Evolutionary conservation across 148 eudicot genomes (phyloP).

Genomic region (Rhododendron simsii): DNA sequence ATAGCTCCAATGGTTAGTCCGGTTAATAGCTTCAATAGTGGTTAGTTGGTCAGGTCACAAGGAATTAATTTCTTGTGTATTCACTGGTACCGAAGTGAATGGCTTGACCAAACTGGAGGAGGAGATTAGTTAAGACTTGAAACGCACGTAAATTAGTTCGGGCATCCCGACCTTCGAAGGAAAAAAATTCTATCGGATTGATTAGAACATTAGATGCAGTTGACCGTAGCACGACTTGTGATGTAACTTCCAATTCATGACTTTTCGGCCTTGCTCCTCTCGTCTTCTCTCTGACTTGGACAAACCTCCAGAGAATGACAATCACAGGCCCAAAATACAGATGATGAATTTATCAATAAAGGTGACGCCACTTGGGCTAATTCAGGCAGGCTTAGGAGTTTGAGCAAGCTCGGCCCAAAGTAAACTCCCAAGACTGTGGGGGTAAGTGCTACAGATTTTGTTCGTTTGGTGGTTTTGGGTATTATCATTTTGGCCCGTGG

Average conservation of each 20-base stretch:
- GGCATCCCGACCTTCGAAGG: neutral
- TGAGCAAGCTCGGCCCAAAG: neutral
- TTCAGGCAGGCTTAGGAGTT: neutral
- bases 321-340: neutral
- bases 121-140: too few species aligned
- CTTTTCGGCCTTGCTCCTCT: neutral
- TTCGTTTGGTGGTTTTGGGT: too few species aligned
- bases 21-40: neutral
- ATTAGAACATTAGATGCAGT: neutral
- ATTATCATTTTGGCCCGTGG: too few species aligned
- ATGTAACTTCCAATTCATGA: neutral
- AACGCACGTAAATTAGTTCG: neutral
- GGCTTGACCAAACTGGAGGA: too few species aligned
- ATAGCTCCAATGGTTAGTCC: neutral
- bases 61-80: too few species aligned
- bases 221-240: neutral
- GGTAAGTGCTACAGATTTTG: too few species aligned
- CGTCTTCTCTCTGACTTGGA: neutral
- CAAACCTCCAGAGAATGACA: neutral
- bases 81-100: too few species aligned
- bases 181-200: neutral
- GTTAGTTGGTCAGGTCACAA: neutral
- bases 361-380: neutral
- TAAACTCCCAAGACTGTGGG: too few species aligned
- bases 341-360: neutral